Percentiles rank a stretch among this genome's conserved stretches.
Evolutionary conservation across 2,329 filamentous ascomycete species (phyloP).

Genomic region (Pseudogymnoascus pannorum): DNA sequence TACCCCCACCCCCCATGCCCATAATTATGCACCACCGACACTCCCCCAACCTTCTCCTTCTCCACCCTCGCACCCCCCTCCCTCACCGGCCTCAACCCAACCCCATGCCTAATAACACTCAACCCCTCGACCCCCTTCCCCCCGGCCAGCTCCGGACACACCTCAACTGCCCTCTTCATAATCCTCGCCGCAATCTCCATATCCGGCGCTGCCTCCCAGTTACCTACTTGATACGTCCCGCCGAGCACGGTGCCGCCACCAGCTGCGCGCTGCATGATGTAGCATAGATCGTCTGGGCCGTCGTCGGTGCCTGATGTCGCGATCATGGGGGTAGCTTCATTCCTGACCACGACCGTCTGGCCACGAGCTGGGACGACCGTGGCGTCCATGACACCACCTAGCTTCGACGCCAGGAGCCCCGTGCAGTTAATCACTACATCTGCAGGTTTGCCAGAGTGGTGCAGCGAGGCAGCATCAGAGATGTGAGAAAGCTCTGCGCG

Average conservation of each 20-base stretch:
- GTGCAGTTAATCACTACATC: slow-evolving; percentile 79
- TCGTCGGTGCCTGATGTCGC: slow-evolving; percentile 57
- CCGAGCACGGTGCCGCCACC: slow-evolving; percentile 62
- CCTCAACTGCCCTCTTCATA: slow-evolving; percentile 55
- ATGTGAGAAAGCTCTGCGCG: slow-evolving; percentile 63
- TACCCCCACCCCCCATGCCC: slow-evolving; percentile 58
- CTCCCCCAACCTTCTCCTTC: slow-evolving; percentile 48
- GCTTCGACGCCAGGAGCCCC: slow-evolving; percentile 63
- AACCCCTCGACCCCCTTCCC: slow-evolving; percentile 56
- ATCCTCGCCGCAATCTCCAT: slow-evolving; percentile 57
- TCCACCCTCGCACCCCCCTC: slow-evolving; percentile 55
- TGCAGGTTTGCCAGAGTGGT: slow-evolving; percentile 50
- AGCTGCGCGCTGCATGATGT: slow-evolving; percentile 61
- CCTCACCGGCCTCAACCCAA: slow-evolving; percentile 58
- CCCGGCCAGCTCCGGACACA: slow-evolving; percentile 47
- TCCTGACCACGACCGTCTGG: slow-evolving; percentile 65
- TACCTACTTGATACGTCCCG: slow-evolving; percentile 57
- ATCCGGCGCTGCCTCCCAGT: slow-evolving; percentile 57
- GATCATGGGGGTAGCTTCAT: slow-evolving; percentile 54
- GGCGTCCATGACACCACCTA: slow-evolving; percentile 75
- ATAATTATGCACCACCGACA: slow-evolving; percentile 54
- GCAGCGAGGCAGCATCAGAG: slow-evolving; percentile 55
- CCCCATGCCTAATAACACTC: slow-evolving; percentile 58
- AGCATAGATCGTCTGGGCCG: slow-evolving; percentile 54
- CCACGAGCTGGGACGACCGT: slow-evolving; percentile 70